Base-by-base conservation (phyloP, 2,329 filamentous ascomycete species). In the Bipolaris victoriae region DNA sequence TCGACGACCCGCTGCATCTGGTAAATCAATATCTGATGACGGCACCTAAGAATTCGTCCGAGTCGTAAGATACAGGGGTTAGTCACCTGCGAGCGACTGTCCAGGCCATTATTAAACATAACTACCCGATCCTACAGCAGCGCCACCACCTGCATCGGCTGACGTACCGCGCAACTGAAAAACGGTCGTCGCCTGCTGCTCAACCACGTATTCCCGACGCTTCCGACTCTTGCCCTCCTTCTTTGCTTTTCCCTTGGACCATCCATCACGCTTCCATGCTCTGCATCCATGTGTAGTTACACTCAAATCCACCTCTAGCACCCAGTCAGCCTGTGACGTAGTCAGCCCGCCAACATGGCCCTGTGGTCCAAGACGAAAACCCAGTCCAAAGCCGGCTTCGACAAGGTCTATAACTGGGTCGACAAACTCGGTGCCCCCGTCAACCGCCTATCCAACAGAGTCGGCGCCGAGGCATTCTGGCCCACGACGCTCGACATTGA, bases 401-500 rank as follows among this genome's bases (percentile, higher is more conserved):
- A 92, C 76, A 91, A 90, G 71, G 83, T 88, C 57, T 92, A 87
- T 82, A 81, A 80, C 46, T 83, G 83, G 65, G 81, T 87, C 48
- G 88, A 90, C 76, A 90, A 89, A 71, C 80, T 90, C 10, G 90
- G 90, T 57, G 82, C 84, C 1, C 91, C 92, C 2, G 88, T 96
- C 70, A 96, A 96, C 73, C 87, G 84, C 58, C 76, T 96, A 20
- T 91, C 89, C 15, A 92, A 96, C 77, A 92, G 89, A 77, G 81
- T 96, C 36, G 92, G 92, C 56, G 84, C 84, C 29, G 92, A 96
- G 74, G 88, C 90, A 22, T 94, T 94, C 70, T 95, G 90, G 90
- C 92, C 92, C 3, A 89, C 90, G 31, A 90, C 88, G 1, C 81
- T 97, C 49, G 93, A 97, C 74, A 89, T 90, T 66, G 93, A 97